Conservation (phyloP, 495 filamentous ascomycete genomes). For the Wilcoxina mikolae region DNA sequence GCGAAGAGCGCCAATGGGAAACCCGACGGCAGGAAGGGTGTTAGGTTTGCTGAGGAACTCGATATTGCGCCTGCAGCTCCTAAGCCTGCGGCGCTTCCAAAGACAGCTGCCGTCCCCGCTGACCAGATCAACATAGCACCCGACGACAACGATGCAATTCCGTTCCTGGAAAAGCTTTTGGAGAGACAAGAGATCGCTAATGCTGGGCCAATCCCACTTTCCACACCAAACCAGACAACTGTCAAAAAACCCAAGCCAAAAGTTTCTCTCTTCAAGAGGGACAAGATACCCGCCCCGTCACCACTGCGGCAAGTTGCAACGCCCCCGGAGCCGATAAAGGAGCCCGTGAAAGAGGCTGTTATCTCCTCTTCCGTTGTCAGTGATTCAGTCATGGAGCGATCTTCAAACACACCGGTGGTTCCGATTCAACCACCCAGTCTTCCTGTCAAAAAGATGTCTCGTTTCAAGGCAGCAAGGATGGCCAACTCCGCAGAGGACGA, state of each 20-base stretch:
- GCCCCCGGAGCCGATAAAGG: neutral
- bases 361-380: constrained; percentile 13
- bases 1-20: constrained; percentile 15
- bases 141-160: constrained; percentile 30
- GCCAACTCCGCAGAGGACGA: constrained; percentile 10
- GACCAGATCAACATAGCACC: constrained; percentile 13
- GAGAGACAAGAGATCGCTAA: constrained; percentile 28
- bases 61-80: constrained; percentile 38
- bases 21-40: constrained; percentile 46
- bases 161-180: constrained; percentile 22
- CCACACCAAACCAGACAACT: neutral
- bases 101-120: constrained; percentile 35
- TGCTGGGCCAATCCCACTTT: constrained; percentile 5
- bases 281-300: constrained; percentile 11
- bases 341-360: constrained; percentile 1
- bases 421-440: constrained; percentile 8
- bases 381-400: constrained; percentile 21
- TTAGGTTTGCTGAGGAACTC: constrained; percentile 58
- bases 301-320: constrained; percentile 1
- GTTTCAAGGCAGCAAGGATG: constrained; percentile 32
- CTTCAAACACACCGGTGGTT: neutral
- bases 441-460: constrained; percentile 31
- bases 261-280: constrained; percentile 24
- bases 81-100: constrained; percentile 12
- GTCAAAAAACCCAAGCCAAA: constrained; percentile 9